Base-by-base conservation (phyloP, 176 grass and related monocot genomes). In the Triticum timopheevii region DNA sequence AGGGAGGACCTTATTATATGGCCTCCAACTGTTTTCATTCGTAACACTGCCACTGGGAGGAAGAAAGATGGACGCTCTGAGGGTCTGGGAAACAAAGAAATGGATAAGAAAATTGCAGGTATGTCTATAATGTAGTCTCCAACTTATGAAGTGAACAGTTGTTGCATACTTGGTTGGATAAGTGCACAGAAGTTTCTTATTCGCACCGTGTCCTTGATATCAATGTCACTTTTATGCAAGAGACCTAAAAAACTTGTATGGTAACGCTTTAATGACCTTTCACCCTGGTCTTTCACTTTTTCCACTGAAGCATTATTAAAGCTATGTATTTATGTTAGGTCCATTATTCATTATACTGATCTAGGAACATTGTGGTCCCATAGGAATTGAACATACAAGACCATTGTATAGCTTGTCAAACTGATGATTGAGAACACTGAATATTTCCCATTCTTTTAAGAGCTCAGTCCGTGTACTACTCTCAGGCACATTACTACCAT, bases 71-170 rank as follows among this genome's bases (percentile, higher is more conserved):
- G 92, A 35, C 92, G 92, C 63, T 84, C 78, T 44, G 97, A 99
- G 87, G 94, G 92, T 93, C 84, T 99, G 82, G 89, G 90, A 87
- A 99, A 99, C 83, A 99, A 88, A 89, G 97, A 99, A 68, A 99
- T 99, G 94, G 97, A 99, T 91, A 96, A 86, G 86, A 99, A 84
- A 91, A 91, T 99, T 83, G 83, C 88, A 96, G 97, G 97, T 99
- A 99, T 68, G 76, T 88, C 61, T 90, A 65, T 83, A 25, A 39
- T 68, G 44, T 65, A 79, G 24, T 81, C 69, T 87, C 65, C 79
- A 81, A 64, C 72, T 82, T 69, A 36, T 69, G 58, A 71, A 24
- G 69, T 66, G 52, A 61, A 79, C 45, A 84, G 17, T 81, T 76
- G 38, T 66, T 39, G 65, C 66, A 38, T 80, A 91, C 10, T 33